These are phyloP conservation scores for Echeveria elegans DNA, from an alignment of 164 flowering plant species.

Conservation along the genomic window DNA sequence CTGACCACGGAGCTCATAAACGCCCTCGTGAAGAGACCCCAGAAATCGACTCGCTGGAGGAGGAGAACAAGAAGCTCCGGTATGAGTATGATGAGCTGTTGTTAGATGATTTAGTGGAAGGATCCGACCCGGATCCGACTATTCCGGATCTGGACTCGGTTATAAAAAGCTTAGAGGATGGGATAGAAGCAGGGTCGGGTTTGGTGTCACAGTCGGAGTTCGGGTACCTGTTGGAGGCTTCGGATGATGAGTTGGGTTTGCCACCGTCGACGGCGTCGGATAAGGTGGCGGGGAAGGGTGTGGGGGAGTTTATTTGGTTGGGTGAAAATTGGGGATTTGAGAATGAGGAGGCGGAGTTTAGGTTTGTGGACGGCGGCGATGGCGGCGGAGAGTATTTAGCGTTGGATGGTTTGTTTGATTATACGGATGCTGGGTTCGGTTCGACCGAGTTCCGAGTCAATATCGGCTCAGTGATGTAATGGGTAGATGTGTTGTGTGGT, in stretches of 20 bases:
- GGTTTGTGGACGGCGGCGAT: conserved; percentile 9
- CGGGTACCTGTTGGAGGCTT: conserved; percentile 62
- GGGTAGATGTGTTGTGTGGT: no score
- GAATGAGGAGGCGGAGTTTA: conserved; percentile 35
- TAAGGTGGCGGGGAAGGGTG: not conserved
- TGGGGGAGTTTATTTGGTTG: conserved; percentile 17
- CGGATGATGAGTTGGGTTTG: conserved; percentile 76
- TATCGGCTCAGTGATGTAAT: no score
- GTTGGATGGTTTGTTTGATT: conserved; percentile 42
- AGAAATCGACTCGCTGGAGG: conserved; percentile 30
- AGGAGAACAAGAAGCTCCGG: conserved; percentile 42
- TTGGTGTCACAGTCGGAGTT: conserved; percentile 29
- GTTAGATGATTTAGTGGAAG: conserved; percentile 36
- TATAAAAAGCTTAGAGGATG: conserved; percentile 54
- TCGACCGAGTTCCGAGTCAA: conserved; percentile 28
- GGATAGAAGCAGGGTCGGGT: conserved; percentile 21
- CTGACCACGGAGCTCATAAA: conserved; percentile 21
- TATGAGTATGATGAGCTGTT: conserved; percentile 27
- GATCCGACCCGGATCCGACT: conserved; percentile 24
- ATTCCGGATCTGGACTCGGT: conserved; percentile 45
- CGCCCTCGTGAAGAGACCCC: conserved; percentile 32
- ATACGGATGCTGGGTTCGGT: conserved; percentile 29
- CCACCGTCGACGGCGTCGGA: conserved; percentile 33
- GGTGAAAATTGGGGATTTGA: conserved; percentile 47
- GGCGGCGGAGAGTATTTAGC: conserved; percentile 30